Evolutionary conservation across 495 filamentous ascomycete species (phyloP), one percentile per base, ranked within the genome.

Genomic region (Daldinia loculata): DNA sequence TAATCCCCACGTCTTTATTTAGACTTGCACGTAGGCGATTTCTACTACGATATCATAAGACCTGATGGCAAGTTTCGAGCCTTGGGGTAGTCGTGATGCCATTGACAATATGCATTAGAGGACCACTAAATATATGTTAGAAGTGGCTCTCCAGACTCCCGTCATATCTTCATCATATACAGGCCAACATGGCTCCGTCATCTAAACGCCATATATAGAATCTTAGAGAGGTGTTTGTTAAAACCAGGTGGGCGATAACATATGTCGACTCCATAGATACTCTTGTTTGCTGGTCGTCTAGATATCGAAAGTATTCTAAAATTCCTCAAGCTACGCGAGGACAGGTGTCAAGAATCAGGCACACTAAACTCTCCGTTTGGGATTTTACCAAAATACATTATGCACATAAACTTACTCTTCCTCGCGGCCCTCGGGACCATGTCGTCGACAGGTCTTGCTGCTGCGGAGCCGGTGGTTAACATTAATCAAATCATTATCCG

Each of bases 401-500:
- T 69, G 66, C 66, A 63, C n/a, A 17, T 19, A 30, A 64, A 29
- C 2, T 3, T 60, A 5, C 27, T 69, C 15, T n/a, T 69, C 53
- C 6, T 69, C 11, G 53, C 43, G 36, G 15, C 48, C 7, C 26
- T 69, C 17, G 55, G 27, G 17, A 57, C 27, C 19, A 15, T 48
- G 6, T 55, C 61, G 2, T 63, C 60, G 5, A 22, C 52, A 4
- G 32, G 6, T 38, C 41, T 63, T 26, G 59, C 66, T 6, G 7
- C 29, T 7, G 7, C 43, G 43, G 43, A 48, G 9, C 43, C 43
- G 8, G 19, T 11, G 17, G 17, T 48, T 22, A 19, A 11, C 3
- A 19, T 15, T 17, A n/a, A 36, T 29, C 29, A 86, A 11, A 66
- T 88, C 12, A 77, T 83, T 19, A 9, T 5, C 7, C 43, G 43